Base-by-base conservation (phyloP, 1,139 yeast species). In the Scheffersomyces parashehatae region DNA sequence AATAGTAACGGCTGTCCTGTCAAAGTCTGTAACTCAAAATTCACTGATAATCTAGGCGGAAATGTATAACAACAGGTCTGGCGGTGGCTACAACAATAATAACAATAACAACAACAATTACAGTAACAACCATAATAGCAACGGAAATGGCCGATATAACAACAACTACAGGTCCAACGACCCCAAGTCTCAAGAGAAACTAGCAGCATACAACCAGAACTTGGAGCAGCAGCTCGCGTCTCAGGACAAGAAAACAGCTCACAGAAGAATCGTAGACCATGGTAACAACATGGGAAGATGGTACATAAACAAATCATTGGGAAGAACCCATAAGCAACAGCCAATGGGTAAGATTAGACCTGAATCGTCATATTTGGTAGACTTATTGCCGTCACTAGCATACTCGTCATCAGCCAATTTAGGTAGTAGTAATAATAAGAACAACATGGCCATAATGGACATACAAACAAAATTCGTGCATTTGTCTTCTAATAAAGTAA, bases 401-500 rank as follows among this genome's bases (percentile, higher is more conserved):
- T 84, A 86, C 56, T 57, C 73, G 8, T 55, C 66, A 26, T 53
- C 56, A 10, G 30, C 38, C 44, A 52, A 52, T 41, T 49, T 47
- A 45, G 53, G 40, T 30, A 37, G 45, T 10, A 64, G 61, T 42
- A 61, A 59, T 44, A 64, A 65, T 44, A 70, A 68, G 37, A 65
- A 70, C 38, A 70, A 66, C 43, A 63, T 76, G 46, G 78, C 82
- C 7, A 65, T 77, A 3, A 67, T 82, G 52, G 88, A 88, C 56
- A 65, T 82, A 6, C 83, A 88, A 42, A 79, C 89, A 26, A 91
- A 90, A 57, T 91, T 91, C 61, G 95, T 90, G 1, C 98, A 93
- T 68, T 77, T 91, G 40, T 85, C 96, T 45, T 84, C 95, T 29
- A 93, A 91, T 67, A 93, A 93, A 66, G 90, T 91, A 15, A 85